These are phyloP conservation scores for Aphanoascus verrucosus DNA, from an alignment of 2,329 filamentous ascomycete genomes.

Conservation along the genomic window DNA sequence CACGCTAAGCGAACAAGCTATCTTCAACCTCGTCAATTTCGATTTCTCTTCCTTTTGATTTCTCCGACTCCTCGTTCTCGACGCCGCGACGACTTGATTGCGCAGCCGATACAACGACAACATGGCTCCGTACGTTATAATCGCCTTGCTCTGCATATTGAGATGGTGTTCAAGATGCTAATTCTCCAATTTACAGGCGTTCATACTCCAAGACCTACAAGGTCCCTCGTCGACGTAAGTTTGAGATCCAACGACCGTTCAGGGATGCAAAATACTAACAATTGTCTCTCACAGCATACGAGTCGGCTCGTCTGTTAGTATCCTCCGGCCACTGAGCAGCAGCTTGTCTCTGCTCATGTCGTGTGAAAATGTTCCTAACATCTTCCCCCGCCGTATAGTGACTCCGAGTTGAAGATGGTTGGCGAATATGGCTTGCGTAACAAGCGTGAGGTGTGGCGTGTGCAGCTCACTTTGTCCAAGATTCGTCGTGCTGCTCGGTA, in stretches of 20 bases:
- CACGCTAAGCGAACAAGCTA: slow-evolving; percentile 15
- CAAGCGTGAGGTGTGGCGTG: slow-evolving; percentile 99
- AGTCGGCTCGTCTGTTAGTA: slow-evolving; percentile 99
- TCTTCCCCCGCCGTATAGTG: slow-evolving; percentile 57
- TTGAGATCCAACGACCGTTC: slow-evolving; percentile 6
- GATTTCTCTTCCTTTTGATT: slow-evolving; percentile 5
- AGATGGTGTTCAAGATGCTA: slow-evolving; percentile 16
- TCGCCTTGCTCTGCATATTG: not conserved
- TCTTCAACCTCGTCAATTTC: slow-evolving; percentile 11
- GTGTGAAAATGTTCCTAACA: slow-evolving; percentile 57
- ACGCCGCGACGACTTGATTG: slow-evolving; percentile 21
- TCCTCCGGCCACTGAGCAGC: slow-evolving; percentile 83
- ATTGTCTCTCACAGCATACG: slow-evolving; percentile 55
- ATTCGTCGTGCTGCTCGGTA: slow-evolving; percentile 99
- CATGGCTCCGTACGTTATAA: slow-evolving; percentile 37
- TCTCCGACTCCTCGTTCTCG: slow-evolving; percentile 4
- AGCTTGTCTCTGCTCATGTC: slow-evolving; percentile 98
- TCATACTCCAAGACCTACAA: slow-evolving; percentile 99
- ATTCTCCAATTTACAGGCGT: slow-evolving; percentile 35
- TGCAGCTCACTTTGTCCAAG: slow-evolving; percentile 98
- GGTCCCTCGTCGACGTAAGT: slow-evolving; percentile 77
- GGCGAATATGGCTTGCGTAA: slow-evolving; percentile 99
- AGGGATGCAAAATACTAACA: slow-evolving; percentile 28
- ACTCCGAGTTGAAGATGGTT: slow-evolving; percentile 98
- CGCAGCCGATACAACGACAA: slow-evolving; percentile 25